Evolutionary conservation across 1,139 yeast genomes (phyloP).

Genomic region (Pichia inconspicua): DNA sequence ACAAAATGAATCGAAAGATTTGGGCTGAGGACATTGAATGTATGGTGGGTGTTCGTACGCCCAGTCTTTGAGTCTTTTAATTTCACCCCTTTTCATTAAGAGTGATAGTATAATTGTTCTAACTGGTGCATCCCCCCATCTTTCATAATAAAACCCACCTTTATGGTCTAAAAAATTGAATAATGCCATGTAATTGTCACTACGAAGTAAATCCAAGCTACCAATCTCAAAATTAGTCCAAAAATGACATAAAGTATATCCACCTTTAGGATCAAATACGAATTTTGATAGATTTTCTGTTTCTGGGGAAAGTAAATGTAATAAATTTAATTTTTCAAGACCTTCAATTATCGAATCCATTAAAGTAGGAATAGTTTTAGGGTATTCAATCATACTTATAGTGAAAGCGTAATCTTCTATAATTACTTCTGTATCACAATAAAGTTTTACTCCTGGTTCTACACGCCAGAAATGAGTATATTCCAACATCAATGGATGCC

Average conservation of each 20-base stretch:
- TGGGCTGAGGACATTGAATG: constrained; percentile 46
- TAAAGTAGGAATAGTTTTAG: constrained; percentile 42
- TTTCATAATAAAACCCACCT: constrained; percentile 58
- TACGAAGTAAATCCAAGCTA: constrained; percentile 45
- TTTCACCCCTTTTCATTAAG: constrained; percentile 39
- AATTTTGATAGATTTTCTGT: constrained; percentile 39
- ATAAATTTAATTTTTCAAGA: constrained; percentile 11
- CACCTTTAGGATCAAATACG: constrained; percentile 40
- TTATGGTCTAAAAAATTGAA: constrained; percentile 35
- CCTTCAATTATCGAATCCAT: constrained; percentile 32
- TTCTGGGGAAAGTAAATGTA: constrained; percentile 20
- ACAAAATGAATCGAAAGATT: constrained; percentile 29
- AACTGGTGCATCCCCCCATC: constrained; percentile 71
- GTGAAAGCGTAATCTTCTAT: constrained; percentile 49
- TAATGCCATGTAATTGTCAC: constrained; percentile 43
- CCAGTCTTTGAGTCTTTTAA: constrained; percentile 48
- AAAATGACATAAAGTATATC: constrained; percentile 60
- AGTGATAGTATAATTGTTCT: constrained; percentile 50
- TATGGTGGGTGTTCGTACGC: constrained; percentile 56
- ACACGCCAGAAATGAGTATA: constrained; percentile 51
- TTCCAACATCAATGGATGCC: constrained; percentile 36
- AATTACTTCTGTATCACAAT: constrained; percentile 50
- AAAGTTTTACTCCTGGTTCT: constrained; percentile 50
- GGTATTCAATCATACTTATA: constrained; percentile 44
- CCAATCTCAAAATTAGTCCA: constrained; percentile 71